phyloP scores from a whole-genome alignment of 345 rosid genomes.

The Hibiscus trionum region DNA sequence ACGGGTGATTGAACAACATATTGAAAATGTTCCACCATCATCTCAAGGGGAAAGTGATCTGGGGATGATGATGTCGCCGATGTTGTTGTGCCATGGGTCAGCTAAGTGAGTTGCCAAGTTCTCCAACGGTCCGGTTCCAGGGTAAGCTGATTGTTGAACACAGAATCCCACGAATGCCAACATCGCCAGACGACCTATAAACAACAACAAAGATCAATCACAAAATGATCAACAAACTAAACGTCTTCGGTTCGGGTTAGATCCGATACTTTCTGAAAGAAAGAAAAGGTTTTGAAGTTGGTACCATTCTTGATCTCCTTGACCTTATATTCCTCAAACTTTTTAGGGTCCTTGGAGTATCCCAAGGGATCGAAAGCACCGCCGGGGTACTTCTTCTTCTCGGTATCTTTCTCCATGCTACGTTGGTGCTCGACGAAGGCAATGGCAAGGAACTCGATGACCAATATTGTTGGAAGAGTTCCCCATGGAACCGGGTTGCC shows the following conservation, averaged over 20 bases:
- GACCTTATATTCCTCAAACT: slow-evolving; percentile 86
- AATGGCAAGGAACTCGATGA: slow-evolving; percentile 79
- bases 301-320: slow-evolving; percentile 93
- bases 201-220: background rate
- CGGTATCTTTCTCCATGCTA: slow-evolving; percentile 95
- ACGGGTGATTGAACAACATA: background rate
- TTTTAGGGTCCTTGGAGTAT: slow-evolving; percentile 88
- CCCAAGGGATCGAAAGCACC: slow-evolving; percentile 97
- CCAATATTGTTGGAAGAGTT: slow-evolving; percentile 76
- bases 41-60: slow-evolving; percentile 28
- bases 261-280: background rate
- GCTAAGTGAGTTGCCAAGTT: slow-evolving; percentile 90
- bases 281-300: background rate
- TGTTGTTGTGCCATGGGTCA: slow-evolving; percentile 99
- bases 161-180: slow-evolving; percentile 92
- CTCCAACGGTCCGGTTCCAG: slow-evolving; percentile 98
- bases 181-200: slow-evolving; percentile 75
- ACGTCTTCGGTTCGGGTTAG: background rate
- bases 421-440: slow-evolving; percentile 97
- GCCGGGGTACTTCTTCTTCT: slow-evolving; percentile 96
- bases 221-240: background rate
- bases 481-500: slow-evolving; percentile 99
- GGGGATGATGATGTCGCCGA: slow-evolving; percentile 69
- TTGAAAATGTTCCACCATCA: background rate
- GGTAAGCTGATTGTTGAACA: slow-evolving; percentile 94